Percentiles rank a stretch among this genome's conserved stretches.
Evolutionary conservation across 306 rosid species (phyloP).

Genomic region (Prunus campanulata): DNA sequence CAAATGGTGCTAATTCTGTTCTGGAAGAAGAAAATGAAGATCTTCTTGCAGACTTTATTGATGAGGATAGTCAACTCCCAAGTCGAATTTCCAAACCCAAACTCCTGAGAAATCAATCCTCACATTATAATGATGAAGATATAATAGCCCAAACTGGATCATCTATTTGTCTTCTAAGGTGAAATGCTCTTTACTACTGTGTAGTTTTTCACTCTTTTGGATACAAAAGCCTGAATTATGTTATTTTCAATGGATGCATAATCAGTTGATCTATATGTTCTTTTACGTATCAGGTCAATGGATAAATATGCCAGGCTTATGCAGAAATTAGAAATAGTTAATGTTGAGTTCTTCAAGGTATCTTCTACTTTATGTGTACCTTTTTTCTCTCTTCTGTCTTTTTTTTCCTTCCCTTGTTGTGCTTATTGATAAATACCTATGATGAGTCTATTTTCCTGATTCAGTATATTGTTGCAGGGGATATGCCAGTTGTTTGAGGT

Average conservation of each 20-base stretch:
- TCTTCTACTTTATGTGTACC: conserved; percentile 19
- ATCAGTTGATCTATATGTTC: conserved; percentile 26
- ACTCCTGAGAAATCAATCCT: conserved; percentile 41
- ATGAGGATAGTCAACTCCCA: conserved; percentile 98
- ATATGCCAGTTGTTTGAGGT: conserved; percentile 89
- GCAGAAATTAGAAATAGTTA: conserved; percentile 84
- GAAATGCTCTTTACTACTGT: conserved; percentile 29
- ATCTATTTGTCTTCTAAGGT: conserved; percentile 87
- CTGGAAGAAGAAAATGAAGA: conserved; percentile 92
- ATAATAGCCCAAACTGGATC: conserved; percentile 83
- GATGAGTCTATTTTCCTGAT: conserved; percentile 47
- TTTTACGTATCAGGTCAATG: conserved; percentile 70
- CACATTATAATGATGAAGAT: conserved; percentile 58
- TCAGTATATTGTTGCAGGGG: conserved; percentile 76
- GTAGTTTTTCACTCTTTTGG: not conserved
- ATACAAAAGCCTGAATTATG: conserved; percentile 3
- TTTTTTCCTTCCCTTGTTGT: not conserved
- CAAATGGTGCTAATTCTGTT: conserved; percentile 59
- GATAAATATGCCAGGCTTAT: conserved; percentile 98
- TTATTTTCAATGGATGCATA: conserved; percentile 20
- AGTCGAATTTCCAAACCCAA: conserved; percentile 72
- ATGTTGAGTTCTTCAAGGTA: conserved; percentile 92
- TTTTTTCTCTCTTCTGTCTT: conserved; percentile 1
- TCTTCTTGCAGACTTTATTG: conserved; percentile 98
- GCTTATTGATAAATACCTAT: conserved; percentile 15